Conservation (phyloP, 1,284 basidiomycete genomes). For the Pseudomicrostroma phylloplanum region DNA sequence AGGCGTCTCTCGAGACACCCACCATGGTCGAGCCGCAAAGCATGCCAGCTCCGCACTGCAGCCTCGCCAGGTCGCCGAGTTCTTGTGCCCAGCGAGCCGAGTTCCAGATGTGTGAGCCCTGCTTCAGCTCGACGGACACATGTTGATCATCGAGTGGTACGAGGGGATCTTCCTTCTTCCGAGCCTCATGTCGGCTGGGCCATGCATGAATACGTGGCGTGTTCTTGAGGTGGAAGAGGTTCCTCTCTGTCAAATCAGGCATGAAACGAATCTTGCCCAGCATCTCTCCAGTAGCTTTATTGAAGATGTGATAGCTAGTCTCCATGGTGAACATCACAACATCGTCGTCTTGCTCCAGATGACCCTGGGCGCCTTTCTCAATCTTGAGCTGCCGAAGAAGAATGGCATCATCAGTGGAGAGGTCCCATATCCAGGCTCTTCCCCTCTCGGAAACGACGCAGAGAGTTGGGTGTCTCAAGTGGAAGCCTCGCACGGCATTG, state of each 20-base stretch:
- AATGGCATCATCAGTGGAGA: neutral
- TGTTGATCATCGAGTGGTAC: neutral
- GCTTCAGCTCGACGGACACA: neutral
- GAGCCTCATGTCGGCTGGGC: neutral
- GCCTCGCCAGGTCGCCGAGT: neutral
- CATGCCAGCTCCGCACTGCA: slow-evolving; percentile 1
- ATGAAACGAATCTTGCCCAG: slow-evolving; percentile 8
- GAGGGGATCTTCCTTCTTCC: neutral
- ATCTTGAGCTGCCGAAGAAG: neutral
- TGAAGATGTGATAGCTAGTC: slow-evolving; percentile 8
- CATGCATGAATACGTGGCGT: too few relatives aligned
- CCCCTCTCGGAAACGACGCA: slow-evolving; percentile 12
- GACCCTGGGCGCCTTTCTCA: slow-evolving; percentile 8
- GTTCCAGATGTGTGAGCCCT: neutral
- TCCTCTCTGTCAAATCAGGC: neutral
- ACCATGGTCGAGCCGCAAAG: neutral
- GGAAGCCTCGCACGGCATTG: neutral
- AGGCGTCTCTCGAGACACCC: neutral
- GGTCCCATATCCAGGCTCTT: slow-evolving; percentile 2
- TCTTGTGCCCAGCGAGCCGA: neutral
- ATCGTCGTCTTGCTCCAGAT: slow-evolving; percentile 12
- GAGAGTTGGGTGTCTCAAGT: neutral
- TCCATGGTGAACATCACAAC: slow-evolving; percentile 12
- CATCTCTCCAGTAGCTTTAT: slow-evolving; percentile 7
- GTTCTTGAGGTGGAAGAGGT: too few relatives aligned